phyloP scores from a whole-genome alignment of 176 grass and related monocot species.

The Phyllostachys edulis region DNA sequence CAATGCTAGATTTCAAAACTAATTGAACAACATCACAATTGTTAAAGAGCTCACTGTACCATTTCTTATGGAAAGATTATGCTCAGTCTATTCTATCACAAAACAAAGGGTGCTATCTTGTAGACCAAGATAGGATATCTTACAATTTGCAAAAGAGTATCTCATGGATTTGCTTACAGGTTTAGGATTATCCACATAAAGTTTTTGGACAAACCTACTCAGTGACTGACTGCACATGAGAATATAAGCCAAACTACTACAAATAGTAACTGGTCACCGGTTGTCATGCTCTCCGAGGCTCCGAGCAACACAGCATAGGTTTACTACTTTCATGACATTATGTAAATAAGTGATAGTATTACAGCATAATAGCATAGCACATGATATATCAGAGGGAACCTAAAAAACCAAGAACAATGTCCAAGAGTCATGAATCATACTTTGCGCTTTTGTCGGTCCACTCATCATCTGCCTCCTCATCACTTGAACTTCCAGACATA shows the following conservation, averaged over 20 bases:
- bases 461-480: conserved; percentile 99
- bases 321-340: neutral
- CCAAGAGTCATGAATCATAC: conserved; percentile 44
- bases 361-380: neutral
- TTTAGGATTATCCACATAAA: neutral
- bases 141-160: neutral
- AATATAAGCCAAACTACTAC: neutral
- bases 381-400: neutral
- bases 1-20: neutral
- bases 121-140: neutral
- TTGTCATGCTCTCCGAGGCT: neutral
- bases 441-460: conserved; percentile 94
- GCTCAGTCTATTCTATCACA: neutral
- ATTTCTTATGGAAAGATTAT: neutral
- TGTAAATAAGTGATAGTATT: neutral
- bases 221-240: neutral
- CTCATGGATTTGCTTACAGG: neutral
- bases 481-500: conserved; percentile 93
- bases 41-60: neutral
- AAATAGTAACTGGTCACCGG: neutral
- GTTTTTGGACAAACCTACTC: neutral
- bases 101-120: neutral
- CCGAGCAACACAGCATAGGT: neutral
- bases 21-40: neutral
- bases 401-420: neutral